These are phyloP conservation scores for Vitis rotundifolia DNA, from an alignment of 164 flowering plant genomes.

Conservation along the genomic window DNA sequence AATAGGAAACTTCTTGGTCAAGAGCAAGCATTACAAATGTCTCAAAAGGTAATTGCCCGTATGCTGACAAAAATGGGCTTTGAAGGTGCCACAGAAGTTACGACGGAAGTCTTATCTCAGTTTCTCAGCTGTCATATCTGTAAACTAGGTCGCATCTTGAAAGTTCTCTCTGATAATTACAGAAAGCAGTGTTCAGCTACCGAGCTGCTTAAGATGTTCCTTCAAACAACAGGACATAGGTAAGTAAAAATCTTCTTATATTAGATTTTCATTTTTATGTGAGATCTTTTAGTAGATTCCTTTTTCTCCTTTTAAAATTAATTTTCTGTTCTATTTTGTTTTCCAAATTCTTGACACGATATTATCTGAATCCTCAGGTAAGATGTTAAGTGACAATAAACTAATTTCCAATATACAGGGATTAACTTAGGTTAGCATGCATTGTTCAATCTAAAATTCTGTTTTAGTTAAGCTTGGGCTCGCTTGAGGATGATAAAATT, in stretches of 20 bases:
- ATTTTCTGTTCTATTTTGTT: not conserved
- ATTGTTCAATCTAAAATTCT: not conserved
- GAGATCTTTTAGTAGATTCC: not conserved
- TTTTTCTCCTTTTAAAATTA: not conserved
- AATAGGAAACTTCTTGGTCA: constrained; percentile 49
- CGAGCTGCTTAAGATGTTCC: constrained; percentile 90
- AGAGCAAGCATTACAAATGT: constrained; percentile 75
- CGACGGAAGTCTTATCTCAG: constrained; percentile 75
- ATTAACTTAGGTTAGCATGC: not conserved
- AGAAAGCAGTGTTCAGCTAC: constrained; percentile 87
- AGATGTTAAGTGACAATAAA: not conserved
- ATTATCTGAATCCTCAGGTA: not conserved
- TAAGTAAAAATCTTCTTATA: constrained; percentile 23
- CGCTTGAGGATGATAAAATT: not conserved
- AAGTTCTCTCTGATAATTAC: constrained; percentile 85
- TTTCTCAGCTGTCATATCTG: constrained; percentile 68
- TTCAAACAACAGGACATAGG: constrained; percentile 70
- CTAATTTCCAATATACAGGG: not conserved
- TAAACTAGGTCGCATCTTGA: constrained; percentile 77
- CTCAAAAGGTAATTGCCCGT: constrained; percentile 68
- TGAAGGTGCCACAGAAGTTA: constrained; percentile 73
- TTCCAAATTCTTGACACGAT: not conserved
- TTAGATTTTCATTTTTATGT: not conserved
- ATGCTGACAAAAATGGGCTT: constrained; percentile 62
- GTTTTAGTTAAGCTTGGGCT: not conserved